Conservation (phyloP, 176 grass and related monocot species). For the Paspalum notatum region DNA sequence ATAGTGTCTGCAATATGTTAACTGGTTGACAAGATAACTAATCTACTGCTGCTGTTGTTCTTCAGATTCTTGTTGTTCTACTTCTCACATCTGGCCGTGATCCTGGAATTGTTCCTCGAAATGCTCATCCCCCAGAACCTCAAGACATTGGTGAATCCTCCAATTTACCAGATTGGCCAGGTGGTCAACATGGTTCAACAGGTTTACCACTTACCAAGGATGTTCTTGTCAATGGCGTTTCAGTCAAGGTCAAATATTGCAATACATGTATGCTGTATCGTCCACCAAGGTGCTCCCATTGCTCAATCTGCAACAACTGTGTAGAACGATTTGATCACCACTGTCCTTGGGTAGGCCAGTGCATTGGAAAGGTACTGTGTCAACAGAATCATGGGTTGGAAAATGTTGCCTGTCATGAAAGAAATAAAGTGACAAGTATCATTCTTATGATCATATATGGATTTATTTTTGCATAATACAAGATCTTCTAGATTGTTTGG, state of each 20-base stretch:
- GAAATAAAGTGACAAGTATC: constrained; percentile 16
- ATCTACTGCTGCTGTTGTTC: constrained; percentile 15
- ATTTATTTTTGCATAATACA: background rate
- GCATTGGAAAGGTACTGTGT: constrained; percentile 75
- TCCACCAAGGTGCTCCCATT: constrained; percentile 80
- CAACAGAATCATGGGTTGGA: constrained; percentile 8
- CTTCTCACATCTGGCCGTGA: constrained; percentile 70
- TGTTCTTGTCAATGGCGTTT: constrained; percentile 70
- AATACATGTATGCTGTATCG: constrained; percentile 89
- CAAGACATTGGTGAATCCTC: constrained; percentile 62
- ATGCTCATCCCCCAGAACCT: constrained; percentile 65
- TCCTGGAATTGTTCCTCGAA: constrained; percentile 79
- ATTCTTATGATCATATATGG: constrained; percentile 3
- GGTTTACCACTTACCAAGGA: constrained; percentile 65
- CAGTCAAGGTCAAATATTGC: constrained; percentile 78
- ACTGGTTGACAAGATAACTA: constrained; percentile 12
- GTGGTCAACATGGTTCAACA: constrained; percentile 42
- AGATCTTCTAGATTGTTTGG: constrained; percentile 17
- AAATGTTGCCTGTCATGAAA: background rate
- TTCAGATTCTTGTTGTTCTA: constrained; percentile 66
- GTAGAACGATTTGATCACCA: constrained; percentile 81
- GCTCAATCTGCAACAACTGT: constrained; percentile 68
- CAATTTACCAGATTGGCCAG: constrained; percentile 64
- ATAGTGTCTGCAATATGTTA: constrained; percentile 15
- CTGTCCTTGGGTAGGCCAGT: constrained; percentile 82